These are phyloP conservation scores for Auricularia heimuer DNA, from an alignment of 768 basidiomycete species.

Conservation along the genomic window DNA sequence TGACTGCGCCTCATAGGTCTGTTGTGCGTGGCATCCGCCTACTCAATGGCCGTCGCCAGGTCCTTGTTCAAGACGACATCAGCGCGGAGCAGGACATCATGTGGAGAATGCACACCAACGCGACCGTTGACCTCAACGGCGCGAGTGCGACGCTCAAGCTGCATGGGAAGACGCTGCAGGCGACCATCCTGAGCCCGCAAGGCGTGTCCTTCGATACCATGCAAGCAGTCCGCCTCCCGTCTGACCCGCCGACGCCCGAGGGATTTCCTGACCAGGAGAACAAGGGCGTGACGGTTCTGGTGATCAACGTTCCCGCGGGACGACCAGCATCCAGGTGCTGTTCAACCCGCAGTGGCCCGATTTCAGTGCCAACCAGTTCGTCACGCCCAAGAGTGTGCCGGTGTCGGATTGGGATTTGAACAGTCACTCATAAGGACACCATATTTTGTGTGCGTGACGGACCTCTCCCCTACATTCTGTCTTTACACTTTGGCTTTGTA, in stretches of 20 bases:
- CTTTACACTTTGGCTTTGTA: not conserved
- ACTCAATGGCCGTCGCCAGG: slow-evolving; percentile 75
- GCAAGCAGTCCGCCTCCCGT: slow-evolving; percentile 42
- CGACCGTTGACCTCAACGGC: slow-evolving; percentile 46
- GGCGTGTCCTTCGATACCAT: slow-evolving; percentile 55
- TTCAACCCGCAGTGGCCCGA: slow-evolving; percentile 91
- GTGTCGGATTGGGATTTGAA: slow-evolving; percentile 67
- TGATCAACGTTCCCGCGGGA: slow-evolving; percentile 48
- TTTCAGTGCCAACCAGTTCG: slow-evolving; percentile 47
- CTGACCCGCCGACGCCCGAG: slow-evolving; percentile 57
- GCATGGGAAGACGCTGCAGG: slow-evolving; percentile 54
- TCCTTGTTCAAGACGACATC: slow-evolving; percentile 91
- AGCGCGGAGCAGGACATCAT: slow-evolving; percentile 47
- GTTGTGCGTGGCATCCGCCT: slow-evolving; percentile 78
- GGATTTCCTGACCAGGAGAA: slow-evolving; percentile 60
- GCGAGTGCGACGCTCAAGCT: slow-evolving; percentile 68
- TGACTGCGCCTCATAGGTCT: slow-evolving; percentile 29
- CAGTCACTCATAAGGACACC: slow-evolving; percentile 38
- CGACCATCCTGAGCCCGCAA: slow-evolving; percentile 58
- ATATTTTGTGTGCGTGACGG: not conserved
- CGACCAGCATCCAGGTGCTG: slow-evolving; percentile 70
- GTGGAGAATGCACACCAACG: slow-evolving; percentile 98
- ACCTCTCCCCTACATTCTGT: not conserved
- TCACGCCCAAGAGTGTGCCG: slow-evolving; percentile 64
- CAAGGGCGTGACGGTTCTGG: slow-evolving; percentile 70